phyloP scores from a whole-genome alignment of 805 yeast species.

The Lipomyces mesembrius region DNA sequence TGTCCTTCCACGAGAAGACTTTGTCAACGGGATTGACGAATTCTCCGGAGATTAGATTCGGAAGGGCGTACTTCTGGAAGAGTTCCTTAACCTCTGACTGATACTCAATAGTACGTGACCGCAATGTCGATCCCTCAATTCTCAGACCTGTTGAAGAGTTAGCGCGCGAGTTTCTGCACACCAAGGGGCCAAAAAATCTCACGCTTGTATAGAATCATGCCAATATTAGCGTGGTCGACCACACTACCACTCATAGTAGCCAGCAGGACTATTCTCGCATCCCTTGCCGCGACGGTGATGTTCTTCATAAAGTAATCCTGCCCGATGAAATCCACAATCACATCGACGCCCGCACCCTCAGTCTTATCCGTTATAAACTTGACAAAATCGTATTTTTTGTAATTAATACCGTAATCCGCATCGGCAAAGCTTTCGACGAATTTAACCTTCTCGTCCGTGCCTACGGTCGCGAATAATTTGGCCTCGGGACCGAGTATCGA shows the following conservation, averaged over 20 bases:
- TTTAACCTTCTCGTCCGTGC: conserved; percentile 41
- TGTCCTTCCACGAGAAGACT: conserved; percentile 38
- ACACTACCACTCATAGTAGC: conserved; percentile 40
- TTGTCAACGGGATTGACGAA: conserved; percentile 40
- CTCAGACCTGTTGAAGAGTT: conserved; percentile 21
- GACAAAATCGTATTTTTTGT: conserved; percentile 33
- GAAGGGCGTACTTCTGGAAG: conserved; percentile 40
- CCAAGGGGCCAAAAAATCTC: background rate
- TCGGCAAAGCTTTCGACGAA: conserved; percentile 41
- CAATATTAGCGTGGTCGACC: conserved; percentile 36
- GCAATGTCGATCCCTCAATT: conserved; percentile 44
- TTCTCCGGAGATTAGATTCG: conserved; percentile 40
- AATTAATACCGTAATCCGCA: conserved; percentile 40
- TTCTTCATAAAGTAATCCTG: conserved; percentile 38
- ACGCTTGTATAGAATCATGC: conserved; percentile 41
- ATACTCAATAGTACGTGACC: conserved; percentile 41
- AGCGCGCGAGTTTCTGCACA: background rate
- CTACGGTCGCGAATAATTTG: conserved; percentile 45
- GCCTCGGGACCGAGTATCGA: conserved; percentile 44
- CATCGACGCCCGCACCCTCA: conserved; percentile 41
- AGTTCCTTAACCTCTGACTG: conserved; percentile 40
- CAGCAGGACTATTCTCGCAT: conserved; percentile 43
- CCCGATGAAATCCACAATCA: conserved; percentile 48
- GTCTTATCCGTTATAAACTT: conserved; percentile 19
- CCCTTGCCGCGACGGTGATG: conserved; percentile 40